Conservation (phyloP, 148 eudicot genomes). For the Rhododendron ovatum region DNA sequence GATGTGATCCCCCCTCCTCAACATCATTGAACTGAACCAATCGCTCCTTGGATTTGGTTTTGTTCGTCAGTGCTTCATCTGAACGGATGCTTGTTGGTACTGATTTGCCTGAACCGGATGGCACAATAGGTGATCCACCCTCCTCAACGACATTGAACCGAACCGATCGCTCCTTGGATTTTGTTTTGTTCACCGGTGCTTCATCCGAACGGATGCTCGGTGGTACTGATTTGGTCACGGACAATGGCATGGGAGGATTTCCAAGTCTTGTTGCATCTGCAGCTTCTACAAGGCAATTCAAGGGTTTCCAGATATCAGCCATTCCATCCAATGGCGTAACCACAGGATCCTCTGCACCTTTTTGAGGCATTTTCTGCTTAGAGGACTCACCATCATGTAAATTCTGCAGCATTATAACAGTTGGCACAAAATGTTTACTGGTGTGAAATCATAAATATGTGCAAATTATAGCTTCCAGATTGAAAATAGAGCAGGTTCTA, state of each 20-base stretch:
- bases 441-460: neutral
- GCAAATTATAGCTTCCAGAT: neutral
- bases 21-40: slow-evolving; percentile 16
- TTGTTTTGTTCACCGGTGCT: slow-evolving; percentile 6
- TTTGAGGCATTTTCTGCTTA: slow-evolving; percentile 23
- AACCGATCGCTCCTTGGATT: slow-evolving; percentile 25
- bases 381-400: slow-evolving; percentile 31
- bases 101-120: slow-evolving; percentile 22
- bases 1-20: slow-evolving; percentile 16
- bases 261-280: slow-evolving; percentile 40
- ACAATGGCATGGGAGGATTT: slow-evolving; percentile 29
- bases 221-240: slow-evolving; percentile 23
- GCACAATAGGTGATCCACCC: slow-evolving; percentile 5
- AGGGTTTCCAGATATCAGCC: slow-evolving; percentile 49
- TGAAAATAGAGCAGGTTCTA: neutral
- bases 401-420: slow-evolving; percentile 18
- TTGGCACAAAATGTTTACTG: neutral
- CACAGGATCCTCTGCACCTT: slow-evolving; percentile 16
- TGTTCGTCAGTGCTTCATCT: slow-evolving; percentile 11
- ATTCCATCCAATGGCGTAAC: slow-evolving; percentile 36
- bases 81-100: slow-evolving; percentile 15
- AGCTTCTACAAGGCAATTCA: slow-evolving; percentile 52
- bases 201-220: slow-evolving; percentile 17
- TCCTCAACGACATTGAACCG: slow-evolving; percentile 19
- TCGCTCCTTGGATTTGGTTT: slow-evolving; percentile 22